Conservation (phyloP, 139 green algal species). For the Yamagishiella unicocca region DNA sequence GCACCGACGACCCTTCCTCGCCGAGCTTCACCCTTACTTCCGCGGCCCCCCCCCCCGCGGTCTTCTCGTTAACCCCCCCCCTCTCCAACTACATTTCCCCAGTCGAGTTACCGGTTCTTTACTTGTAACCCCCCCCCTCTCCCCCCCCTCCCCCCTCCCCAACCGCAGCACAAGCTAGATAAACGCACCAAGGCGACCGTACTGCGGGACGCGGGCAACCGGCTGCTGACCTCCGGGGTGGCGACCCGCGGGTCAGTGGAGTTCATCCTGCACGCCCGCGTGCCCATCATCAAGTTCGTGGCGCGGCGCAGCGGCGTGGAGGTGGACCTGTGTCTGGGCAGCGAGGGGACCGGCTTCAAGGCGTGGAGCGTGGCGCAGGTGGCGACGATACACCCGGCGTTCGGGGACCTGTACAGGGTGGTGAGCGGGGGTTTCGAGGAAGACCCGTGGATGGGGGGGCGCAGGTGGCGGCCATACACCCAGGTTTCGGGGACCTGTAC, state of each 20-base stretch:
- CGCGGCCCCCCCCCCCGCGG: too few relatives aligned
- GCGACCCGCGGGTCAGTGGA: not conserved
- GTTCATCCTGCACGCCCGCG: conserved; percentile 70
- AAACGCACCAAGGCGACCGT: not conserved
- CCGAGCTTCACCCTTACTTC: too few relatives aligned
- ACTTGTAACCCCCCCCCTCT: too few relatives aligned
- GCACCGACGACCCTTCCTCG: too few relatives aligned
- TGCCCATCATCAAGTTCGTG: conserved; percentile 82
- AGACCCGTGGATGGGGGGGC: conserved; percentile 66
- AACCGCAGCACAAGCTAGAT: conserved; percentile 2
- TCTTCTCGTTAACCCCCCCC: too few relatives aligned
- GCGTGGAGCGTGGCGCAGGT: conserved; percentile 48
- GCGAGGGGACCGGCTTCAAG: conserved; percentile 63
- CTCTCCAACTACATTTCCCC: too few relatives aligned
- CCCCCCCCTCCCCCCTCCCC: not conserved
- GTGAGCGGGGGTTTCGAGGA: conserved; percentile 31
- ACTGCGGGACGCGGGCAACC: not conserved
- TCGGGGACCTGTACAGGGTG: conserved; percentile 49
- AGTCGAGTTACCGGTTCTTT: too few relatives aligned
- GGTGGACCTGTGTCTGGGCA: conserved; percentile 69
- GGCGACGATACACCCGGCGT: conserved; percentile 49
- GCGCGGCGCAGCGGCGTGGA: conserved; percentile 31
- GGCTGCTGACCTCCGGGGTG: not conserved
- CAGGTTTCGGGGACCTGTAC: conserved; percentile 49
- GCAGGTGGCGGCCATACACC: conserved; percentile 51